Conservation (phyloP, 495 filamentous ascomycete genomes). For the Neurospora africana region DNA sequence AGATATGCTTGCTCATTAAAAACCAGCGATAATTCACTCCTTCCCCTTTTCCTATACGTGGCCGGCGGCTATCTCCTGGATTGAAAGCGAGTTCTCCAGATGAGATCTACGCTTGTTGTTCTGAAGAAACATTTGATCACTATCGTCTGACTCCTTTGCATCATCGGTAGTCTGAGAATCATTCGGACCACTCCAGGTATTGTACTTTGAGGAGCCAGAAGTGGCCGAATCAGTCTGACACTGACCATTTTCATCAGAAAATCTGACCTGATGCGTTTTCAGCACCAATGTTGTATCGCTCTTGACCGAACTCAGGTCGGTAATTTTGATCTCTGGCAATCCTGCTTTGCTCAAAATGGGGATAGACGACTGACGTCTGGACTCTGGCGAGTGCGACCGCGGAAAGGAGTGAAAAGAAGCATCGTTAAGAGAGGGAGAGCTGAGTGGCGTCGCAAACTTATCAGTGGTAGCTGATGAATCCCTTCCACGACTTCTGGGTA, state of each 20-base stretch:
- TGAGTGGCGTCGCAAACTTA: slow-evolving; percentile 13
- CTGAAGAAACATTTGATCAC: neutral
- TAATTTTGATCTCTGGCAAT: neutral
- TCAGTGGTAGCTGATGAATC: slow-evolving; percentile 11
- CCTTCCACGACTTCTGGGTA: neutral
- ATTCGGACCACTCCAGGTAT: neutral
- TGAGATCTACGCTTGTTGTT: neutral
- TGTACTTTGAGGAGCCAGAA: neutral
- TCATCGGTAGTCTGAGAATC: neutral
- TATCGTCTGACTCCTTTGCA: neutral
- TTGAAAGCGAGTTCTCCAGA: neutral
- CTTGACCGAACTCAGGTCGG: neutral
- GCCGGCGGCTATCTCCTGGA: neutral
- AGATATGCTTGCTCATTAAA: neutral
- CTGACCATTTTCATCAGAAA: neutral
- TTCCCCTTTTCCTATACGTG: neutral
- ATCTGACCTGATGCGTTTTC: neutral
- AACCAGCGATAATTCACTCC: neutral
- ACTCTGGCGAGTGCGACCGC: slow-evolving; percentile 1
- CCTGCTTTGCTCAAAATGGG: neutral
- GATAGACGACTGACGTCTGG: neutral
- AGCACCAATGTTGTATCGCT: neutral
- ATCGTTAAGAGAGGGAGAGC: slow-evolving; percentile 9
- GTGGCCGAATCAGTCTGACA: neutral
- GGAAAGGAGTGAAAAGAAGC: slow-evolving; percentile 18